phyloP scores from a whole-genome alignment of 441 rosid species.

The Daphne laureola region DNA sequence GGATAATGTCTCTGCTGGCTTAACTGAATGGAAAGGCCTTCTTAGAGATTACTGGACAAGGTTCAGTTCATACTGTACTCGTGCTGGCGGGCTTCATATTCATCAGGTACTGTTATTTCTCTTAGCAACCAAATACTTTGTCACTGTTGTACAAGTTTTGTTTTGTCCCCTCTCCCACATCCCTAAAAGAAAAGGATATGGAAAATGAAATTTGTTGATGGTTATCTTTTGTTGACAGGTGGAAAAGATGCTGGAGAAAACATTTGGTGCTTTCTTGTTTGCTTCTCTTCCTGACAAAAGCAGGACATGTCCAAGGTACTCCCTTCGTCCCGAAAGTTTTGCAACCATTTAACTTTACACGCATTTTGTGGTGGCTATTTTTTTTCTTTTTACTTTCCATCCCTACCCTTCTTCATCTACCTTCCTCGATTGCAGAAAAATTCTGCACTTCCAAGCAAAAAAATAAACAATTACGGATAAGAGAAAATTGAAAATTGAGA shows the following conservation, averaged over 20 bases:
- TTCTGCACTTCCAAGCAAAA: too few species aligned
- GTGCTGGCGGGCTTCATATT: conserved; percentile 58
- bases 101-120: conserved; percentile 54
- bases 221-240: conserved; percentile 44
- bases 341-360: too few species aligned
- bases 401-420: too few species aligned
- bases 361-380: too few species aligned
- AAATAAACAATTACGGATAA: too few species aligned
- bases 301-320: conserved; percentile 93
- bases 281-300: conserved; percentile 67
- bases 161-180: conserved; percentile 2
- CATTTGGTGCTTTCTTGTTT: conserved; percentile 68
- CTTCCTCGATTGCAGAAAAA: too few species aligned
- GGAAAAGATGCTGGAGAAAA: conserved; percentile 94
- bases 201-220: background rate
- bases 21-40: conserved; percentile 98
- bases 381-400: too few species aligned
- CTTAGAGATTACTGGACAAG: conserved; percentile 91
- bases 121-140: conserved; percentile 9
- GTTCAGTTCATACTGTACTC: conserved; percentile 72
- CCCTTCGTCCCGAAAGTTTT: too few species aligned
- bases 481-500: too few species aligned
- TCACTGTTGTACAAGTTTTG: conserved; percentile 2
- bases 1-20: conserved; percentile 93
- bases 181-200: too few species aligned